Evolutionary conservation across 441 rosid genomes (phyloP), one percentile per base, ranked within the genome.

Genomic region (Mallotus repandus): DNA sequence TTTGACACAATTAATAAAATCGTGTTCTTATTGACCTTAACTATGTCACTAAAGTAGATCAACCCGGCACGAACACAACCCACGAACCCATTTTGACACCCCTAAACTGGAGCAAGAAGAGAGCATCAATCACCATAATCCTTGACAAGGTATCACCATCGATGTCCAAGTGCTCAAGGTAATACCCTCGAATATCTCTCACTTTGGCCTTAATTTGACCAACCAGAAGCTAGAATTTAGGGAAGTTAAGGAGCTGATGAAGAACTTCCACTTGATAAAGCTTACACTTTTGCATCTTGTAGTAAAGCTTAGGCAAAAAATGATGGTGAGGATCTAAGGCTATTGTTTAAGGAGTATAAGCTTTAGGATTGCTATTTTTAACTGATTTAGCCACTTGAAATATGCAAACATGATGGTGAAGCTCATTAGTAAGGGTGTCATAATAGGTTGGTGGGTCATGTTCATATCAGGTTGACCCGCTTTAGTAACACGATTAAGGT

Each of bases 291-390:
- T 77, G 53, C 62, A 53, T 58, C 29, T 66, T 48, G 41, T 3
- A 38, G 72, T 71, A 77, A 6, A 72, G 67, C 13, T 71, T 18
- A 22, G 72, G 19, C 5, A 41, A 25, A 41, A 58, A 71, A 59
- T 71, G 71, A 11, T 71, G 63, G 68, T 71, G 66, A 11, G 79
- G 76, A 45, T 76, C 79, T 21, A 77, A 12, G 11, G 68, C 72
- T 0, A 71, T 43, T 5, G 16, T n/a, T 4, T 71, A 72, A 56
- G 79, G 75, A 12, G 63, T 57, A 67, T 66, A 71, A 35, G 79
- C 79, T 22, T 77, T 56, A 9, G 63, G 76, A 4, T 71, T 71
- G 13, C 10, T 2, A 10, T 7, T 18, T 0, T 49, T 53, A 0
- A 71, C 19, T 21, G 57, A 52, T 15, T 13, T 6, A 38, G 75